Conservation (phyloP, 768 basidiomycete genomes). For the Boletus patriciae region DNA sequence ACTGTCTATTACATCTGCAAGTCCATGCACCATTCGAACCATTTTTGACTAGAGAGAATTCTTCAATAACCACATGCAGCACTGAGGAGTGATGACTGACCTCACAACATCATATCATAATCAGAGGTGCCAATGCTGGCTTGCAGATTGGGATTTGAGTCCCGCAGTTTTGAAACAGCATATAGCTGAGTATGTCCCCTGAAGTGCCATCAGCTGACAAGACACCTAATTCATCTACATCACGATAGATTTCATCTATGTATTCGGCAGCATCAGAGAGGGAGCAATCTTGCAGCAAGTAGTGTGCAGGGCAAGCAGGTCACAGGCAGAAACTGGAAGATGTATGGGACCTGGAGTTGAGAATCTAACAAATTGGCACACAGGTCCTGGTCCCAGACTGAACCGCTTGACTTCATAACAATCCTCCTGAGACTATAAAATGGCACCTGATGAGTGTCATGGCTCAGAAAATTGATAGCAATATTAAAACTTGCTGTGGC, state of each 20-base stretch:
- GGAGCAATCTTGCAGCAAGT: slow-evolving; percentile 26
- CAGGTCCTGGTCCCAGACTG: neutral
- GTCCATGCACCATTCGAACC: no score
- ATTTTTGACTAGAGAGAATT: neutral
- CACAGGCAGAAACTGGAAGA: slow-evolving; percentile 14
- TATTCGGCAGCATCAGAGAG: slow-evolving; percentile 23
- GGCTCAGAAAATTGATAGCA: neutral
- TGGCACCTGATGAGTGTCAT: neutral
- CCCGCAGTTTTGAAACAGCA: neutral
- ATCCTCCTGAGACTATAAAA: neutral
- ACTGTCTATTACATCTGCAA: no score
- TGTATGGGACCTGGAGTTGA: neutral
- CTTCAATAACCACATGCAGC: no score
- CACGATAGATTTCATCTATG: slow-evolving; percentile 13
- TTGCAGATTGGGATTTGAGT: neutral
- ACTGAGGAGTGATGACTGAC: no score
- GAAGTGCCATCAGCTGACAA: slow-evolving; percentile 6
- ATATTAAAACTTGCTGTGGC: neutral
- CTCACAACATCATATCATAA: no score
- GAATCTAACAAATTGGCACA: slow-evolving; percentile 2
- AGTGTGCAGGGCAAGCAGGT: slow-evolving; percentile 22
- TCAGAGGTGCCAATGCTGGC: neutral
- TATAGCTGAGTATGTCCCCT: neutral
- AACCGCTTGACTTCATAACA: slow-evolving; percentile 7
- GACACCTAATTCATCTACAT: slow-evolving; percentile 2